Evolutionary conservation across 768 basidiomycete species (phyloP).

Genomic region (Boletus bicolor): DNA sequence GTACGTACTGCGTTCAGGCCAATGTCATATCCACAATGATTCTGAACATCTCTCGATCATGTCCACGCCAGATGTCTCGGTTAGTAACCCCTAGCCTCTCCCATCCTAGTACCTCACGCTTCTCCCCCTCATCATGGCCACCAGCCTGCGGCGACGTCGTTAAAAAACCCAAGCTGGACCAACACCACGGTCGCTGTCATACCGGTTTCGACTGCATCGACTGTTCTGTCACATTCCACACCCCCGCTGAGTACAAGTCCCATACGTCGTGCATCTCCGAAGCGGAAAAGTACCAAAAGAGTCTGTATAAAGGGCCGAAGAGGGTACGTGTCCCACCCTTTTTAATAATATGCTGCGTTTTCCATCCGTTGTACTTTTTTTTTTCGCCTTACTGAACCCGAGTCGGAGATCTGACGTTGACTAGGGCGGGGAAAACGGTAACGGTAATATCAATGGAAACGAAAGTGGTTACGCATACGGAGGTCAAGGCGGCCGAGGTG

Average conservation of each 20-base stretch:
- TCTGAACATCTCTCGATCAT: not conserved
- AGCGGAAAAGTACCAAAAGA: conserved; percentile 91
- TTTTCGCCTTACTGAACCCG: not conserved
- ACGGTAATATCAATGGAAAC: conserved; percentile 8
- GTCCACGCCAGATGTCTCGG: conserved; percentile 61
- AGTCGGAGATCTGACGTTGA: not conserved
- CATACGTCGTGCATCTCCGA: conserved; percentile 87
- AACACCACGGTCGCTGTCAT: conserved; percentile 61
- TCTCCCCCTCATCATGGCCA: not conserved
- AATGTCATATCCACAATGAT: not conserved
- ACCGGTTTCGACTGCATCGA: conserved; percentile 80
- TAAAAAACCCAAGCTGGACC: conserved; percentile 91
- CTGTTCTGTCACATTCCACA: conserved; percentile 80
- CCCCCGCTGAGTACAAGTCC: conserved; percentile 71
- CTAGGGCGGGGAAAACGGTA: not conserved
- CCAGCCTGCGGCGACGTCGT: conserved; percentile 81
- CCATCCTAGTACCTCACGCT: not conserved
- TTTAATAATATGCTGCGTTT: not conserved
- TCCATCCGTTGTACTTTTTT: not conserved
- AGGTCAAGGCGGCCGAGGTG: conserved; percentile 4
- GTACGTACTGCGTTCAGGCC: conserved; percentile 37
- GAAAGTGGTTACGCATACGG: conserved; percentile 20
- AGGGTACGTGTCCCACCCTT: conserved; percentile 22
- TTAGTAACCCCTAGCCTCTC: conserved; percentile 28
- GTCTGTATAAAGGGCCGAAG: conserved; percentile 79